Evolutionary conservation across 1,139 yeast genomes (phyloP), one percentile per base, ranked within the genome.

Genomic region (Scheffersomyces cryptocercus): DNA sequence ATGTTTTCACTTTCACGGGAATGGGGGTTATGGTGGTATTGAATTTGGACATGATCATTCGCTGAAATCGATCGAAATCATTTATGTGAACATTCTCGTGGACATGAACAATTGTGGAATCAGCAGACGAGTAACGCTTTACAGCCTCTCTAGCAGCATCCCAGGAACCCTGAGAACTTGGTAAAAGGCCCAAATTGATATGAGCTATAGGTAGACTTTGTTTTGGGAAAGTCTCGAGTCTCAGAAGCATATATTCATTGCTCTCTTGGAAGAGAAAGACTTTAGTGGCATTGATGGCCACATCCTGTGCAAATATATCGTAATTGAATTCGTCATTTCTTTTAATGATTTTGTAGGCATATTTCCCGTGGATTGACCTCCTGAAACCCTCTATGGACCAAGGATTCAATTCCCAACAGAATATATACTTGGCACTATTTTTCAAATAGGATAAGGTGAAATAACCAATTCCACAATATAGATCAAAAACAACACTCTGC

Each of bases 391-490:
- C 82, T 6, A 85, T 76, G 38, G 95, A 85, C 95, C 93, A 88
- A 1, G 90, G 88, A 56, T 89, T 89, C 37, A 89, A 65, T 52
- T 89, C 97, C 89, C 96, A 89, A 57, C 95, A 84, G 38, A 83
- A 75, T 0, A 87, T 66, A 13, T 67, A 66, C 10, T 48, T 46
- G 1, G 88, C 89, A 0, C 77, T 75, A 33, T 74, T 70, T 39
- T 67, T 68, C 38, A 87, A 68, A 55, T 89, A 89, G 37, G 88
- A 77, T 30, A 89, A 65, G 4, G 91, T 78, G 60, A 89, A 89
- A 61, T 89, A 89, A 1, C 97, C 97, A 41, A 89, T 88, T 0
- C 97, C 97, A 28, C 88, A 82, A 59, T 88, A 89, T 45, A 89
- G 58, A 57, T 89, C 97, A 5, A 85, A 68, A 0, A 85, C 80